These are phyloP conservation scores for Drechslera avenae DNA, from an alignment of 2,329 filamentous ascomycete genomes.

Conservation along the genomic window DNA sequence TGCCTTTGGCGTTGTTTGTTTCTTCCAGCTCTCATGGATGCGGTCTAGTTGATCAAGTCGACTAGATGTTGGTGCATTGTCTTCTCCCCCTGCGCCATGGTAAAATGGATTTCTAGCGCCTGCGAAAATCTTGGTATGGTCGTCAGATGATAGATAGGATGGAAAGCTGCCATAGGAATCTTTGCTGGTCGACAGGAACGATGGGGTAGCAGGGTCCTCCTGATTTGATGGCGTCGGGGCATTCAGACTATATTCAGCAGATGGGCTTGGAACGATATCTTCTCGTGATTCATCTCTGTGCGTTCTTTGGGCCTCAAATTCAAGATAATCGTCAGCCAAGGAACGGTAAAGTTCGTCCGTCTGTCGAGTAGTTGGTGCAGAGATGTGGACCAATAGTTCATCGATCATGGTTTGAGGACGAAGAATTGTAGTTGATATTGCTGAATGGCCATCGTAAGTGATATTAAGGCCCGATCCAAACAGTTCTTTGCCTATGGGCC, in stretches of 20 bases:
- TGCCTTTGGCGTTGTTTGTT: slow-evolving; percentile 15
- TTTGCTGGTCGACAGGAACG: slow-evolving; percentile 25
- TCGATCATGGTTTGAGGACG: slow-evolving; percentile 34
- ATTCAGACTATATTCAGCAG: not conserved
- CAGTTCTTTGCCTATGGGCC: not conserved
- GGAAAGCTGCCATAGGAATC: slow-evolving; percentile 46
- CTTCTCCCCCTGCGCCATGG: slow-evolving; percentile 1
- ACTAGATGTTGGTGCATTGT: slow-evolving; percentile 19
- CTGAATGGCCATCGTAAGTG: slow-evolving; percentile 16
- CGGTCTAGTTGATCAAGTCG: slow-evolving; percentile 35
- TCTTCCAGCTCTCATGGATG: slow-evolving; percentile 33
- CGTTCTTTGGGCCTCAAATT: slow-evolving; percentile 35
- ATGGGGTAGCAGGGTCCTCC: not conserved
- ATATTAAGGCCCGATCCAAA: not conserved
- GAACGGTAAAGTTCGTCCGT: slow-evolving; percentile 51
- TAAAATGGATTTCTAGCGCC: not conserved
- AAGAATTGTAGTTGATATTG: slow-evolving; percentile 1
- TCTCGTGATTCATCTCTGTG: not conserved
- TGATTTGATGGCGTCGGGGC: not conserved
- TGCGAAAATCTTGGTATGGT: not conserved
- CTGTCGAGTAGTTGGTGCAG: slow-evolving; percentile 49
- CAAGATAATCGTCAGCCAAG: slow-evolving; percentile 50
- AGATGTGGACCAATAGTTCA: slow-evolving; percentile 54
- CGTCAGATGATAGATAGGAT: slow-evolving; percentile 24
- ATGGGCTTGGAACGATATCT: not conserved